These are phyloP conservation scores for Wickerhamomyces sp. DNA, from an alignment of 1,139 yeast genomes.

Conservation along the genomic window DNA sequence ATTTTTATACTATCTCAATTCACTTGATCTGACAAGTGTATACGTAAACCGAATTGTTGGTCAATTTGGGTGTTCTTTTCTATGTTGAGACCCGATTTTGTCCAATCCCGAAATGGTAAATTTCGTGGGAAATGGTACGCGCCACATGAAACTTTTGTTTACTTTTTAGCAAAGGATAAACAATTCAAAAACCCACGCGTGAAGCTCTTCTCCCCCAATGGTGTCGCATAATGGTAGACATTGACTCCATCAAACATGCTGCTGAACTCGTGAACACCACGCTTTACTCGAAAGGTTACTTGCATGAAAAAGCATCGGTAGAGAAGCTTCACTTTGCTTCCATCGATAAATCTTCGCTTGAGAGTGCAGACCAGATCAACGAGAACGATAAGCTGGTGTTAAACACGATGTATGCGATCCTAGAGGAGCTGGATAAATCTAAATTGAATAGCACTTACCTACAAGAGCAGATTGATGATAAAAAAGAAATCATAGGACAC, in stretches of 20 bases:
- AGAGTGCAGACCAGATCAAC: not conserved
- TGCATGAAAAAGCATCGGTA: slow-evolving; percentile 3
- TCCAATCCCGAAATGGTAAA: too few species aligned
- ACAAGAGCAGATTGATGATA: slow-evolving; percentile 25
- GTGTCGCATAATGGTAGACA: slow-evolving; percentile 3
- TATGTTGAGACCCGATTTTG: too few species aligned
- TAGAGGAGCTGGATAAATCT: slow-evolving; percentile 36
- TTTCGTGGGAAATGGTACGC: too few species aligned
- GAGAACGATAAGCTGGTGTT: slow-evolving; percentile 38
- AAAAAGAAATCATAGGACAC: slow-evolving; percentile 10
- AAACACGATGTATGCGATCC: slow-evolving; percentile 37
- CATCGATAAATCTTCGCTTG: slow-evolving; percentile 1
- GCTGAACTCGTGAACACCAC: slow-evolving; percentile 11
- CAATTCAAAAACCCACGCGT: too few species aligned
- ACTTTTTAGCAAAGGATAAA: too few species aligned
- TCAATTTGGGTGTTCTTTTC: too few species aligned
- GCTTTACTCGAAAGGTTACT: slow-evolving; percentile 12
- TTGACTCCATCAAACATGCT: slow-evolving; percentile 6
- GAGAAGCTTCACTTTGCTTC: slow-evolving; percentile 6
- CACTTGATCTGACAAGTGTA: too few species aligned
- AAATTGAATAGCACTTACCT: slow-evolving; percentile 27
- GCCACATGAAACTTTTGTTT: too few species aligned
- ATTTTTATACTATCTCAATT: too few species aligned
- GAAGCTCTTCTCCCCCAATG: too few species aligned
- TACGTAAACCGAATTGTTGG: too few species aligned